Base-by-base conservation (phyloP, 2,329 filamentous ascomycete species). In the Penicillium hordei region DNA sequence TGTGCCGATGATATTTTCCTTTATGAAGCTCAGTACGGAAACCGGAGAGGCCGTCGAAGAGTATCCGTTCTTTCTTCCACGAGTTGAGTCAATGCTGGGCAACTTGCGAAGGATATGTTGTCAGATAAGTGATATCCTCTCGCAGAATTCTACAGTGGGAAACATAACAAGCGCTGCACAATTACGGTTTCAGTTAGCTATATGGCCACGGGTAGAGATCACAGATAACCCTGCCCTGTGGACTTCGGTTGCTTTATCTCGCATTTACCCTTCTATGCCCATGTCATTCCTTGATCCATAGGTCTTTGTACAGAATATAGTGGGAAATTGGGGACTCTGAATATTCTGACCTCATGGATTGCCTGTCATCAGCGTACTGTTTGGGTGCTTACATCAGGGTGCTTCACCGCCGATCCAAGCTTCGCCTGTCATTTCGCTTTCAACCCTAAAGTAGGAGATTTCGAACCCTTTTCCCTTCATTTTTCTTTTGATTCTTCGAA, bases 1-100 rank as follows among this genome's bases (percentile, higher is more conserved):
- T 43, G 29, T 19, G 29, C 25, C 39, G 49, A 52, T 42, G 39
- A 43, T 34, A 34, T 52, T 13, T 52, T 44, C 29, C 49, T 52
- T 9, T 42, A 52, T 9, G 19, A 44, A 43, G 21, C 15, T 52
- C 12, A 52, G 19, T 3, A 27, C 3, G 5, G 50, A 2, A 4
- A 52, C 13, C 12, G 7, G 15, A 44, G 50, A 44, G 29, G n/a
- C 13, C n/a, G n/a, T 52, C 1, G 39, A 40, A 34, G 50, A 44
- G 39, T 52, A 52, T 25, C 50, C 27, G 38, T 52, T 52, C 15
- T 33, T 52, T n/a, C 50, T 52, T 34, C 50, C 39, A 8, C 50
- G 50, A 9, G 39, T 44, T 33, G 19, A 52, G 9, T 43, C 39
- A 4, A 52, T 52, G 29, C 6, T 43, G 9, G 29, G 27, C 1